Conservation (phyloP, 1,139 yeast genomes). For the Pichia sp. region DNA sequence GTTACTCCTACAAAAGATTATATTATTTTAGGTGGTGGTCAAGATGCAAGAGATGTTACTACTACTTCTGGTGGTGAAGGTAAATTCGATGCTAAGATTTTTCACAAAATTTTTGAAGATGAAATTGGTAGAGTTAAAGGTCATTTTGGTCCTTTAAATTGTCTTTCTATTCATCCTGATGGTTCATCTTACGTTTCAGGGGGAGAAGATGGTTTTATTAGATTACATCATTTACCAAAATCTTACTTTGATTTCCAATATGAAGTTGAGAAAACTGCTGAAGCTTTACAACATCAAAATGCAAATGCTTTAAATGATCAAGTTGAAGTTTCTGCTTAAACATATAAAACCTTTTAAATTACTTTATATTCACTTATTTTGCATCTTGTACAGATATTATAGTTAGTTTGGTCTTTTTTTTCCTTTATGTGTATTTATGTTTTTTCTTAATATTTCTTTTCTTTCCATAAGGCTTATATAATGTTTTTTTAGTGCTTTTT, state of each 20-base stretch:
- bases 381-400: constrained; percentile 3
- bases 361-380: not conserved
- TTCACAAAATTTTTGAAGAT: constrained; percentile 90
- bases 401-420: not conserved
- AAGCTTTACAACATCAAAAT: constrained; percentile 23
- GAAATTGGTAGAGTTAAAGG: constrained; percentile 97
- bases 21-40: constrained; percentile 97
- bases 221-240: constrained; percentile 91
- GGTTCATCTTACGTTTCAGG: constrained; percentile 94
- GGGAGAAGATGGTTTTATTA: constrained; percentile 96
- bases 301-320: constrained; percentile 10
- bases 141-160: constrained; percentile 97
- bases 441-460: too few species aligned
- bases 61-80: constrained; percentile 93
- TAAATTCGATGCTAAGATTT: constrained; percentile 93
- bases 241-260: constrained; percentile 87
- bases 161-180: constrained; percentile 89
- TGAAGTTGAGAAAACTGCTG: constrained; percentile 83
- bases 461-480: too few species aligned
- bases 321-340: constrained; percentile 15
- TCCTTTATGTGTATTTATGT: too few species aligned
- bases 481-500: too few species aligned
- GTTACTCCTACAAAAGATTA: constrained; percentile 89
- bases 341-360: not conserved
- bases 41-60: constrained; percentile 96